A percentile compares a stretch with the other conserved stretches of the same genome.
phyloP scores from a whole-genome alignment of 176 grass and related monocot genomes.

The Cocos nucifera region DNA sequence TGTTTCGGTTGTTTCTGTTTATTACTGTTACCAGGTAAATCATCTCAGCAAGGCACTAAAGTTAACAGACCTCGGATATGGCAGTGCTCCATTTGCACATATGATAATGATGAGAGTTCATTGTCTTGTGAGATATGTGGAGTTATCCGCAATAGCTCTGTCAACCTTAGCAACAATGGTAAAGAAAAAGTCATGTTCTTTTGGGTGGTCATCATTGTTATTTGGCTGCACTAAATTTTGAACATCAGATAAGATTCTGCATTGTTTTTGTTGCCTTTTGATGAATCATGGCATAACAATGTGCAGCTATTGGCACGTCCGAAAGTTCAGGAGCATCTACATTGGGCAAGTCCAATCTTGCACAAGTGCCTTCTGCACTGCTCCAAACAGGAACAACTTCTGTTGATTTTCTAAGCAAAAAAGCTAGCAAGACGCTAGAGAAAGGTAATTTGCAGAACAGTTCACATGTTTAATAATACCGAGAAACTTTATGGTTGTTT shows the following conservation, averaged over 20 bases:
- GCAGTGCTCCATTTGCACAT: constrained; percentile 72
- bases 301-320: constrained; percentile 27
- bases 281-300: no score
- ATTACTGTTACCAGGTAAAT: constrained; percentile 32
- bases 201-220: no score
- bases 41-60: constrained; percentile 6
- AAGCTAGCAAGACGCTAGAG: constrained; percentile 27
- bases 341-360: constrained; percentile 25
- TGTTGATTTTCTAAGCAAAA: constrained; percentile 18
- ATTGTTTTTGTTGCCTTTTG: no score
- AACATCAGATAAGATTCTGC: no score
- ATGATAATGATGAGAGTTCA: constrained; percentile 64
- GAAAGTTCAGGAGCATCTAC: constrained; percentile 29
- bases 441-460: constrained; percentile 44
- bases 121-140: constrained; percentile 82
- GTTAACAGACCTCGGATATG: constrained; percentile 37
- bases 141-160: constrained; percentile 59
- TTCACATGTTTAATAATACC: constrained; percentile 2
- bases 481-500: constrained; percentile 9
- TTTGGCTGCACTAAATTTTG: no score
- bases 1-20: constrained; percentile 8
- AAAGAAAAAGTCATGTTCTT: constrained; percentile 37
- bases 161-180: constrained; percentile 63
- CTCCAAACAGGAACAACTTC: not conserved
- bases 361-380: constrained; percentile 28